Evolutionary conservation across 2,329 filamentous ascomycete species (phyloP).

Genomic region (Diaporthe amygdali): DNA sequence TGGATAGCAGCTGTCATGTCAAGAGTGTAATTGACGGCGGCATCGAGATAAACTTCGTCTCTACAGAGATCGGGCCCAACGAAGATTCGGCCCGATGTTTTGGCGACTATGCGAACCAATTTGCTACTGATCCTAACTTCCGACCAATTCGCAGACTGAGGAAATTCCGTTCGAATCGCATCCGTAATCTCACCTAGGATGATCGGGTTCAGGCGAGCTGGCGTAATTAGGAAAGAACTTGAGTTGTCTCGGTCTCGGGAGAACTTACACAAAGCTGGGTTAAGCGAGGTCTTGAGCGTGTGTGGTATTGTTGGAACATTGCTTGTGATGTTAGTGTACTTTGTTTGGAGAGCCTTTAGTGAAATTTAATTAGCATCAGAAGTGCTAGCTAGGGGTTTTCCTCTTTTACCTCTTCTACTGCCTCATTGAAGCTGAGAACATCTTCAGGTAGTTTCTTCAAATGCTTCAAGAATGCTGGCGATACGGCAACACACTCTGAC

Average conservation of each 20-base stretch:
- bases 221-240: not conserved
- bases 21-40: slow-evolving; percentile 53
- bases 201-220: slow-evolving; percentile 40
- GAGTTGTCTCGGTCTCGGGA: not conserved
- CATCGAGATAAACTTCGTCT: slow-evolving; percentile 48
- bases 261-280: not conserved
- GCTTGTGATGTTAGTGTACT: slow-evolving; percentile 13
- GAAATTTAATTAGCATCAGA: not conserved
- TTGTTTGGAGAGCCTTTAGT: slow-evolving; percentile 14
- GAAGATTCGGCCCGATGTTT: slow-evolving; percentile 51
- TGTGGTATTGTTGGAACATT: slow-evolving; percentile 7
- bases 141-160: slow-evolving; percentile 42
- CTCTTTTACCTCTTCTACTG: not conserved
- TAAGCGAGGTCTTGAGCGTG: slow-evolving; percentile 6
- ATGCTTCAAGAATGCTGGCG: not conserved
- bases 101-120: slow-evolving; percentile 50
- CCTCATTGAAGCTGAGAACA: not conserved
- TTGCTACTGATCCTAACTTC: slow-evolving; percentile 43
- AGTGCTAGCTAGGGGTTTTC: not conserved
- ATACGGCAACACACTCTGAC: not conserved
- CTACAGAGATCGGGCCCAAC: slow-evolving; percentile 52
- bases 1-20: slow-evolving; percentile 43
- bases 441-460: not conserved
- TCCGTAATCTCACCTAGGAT: slow-evolving; percentile 43
- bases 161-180: slow-evolving; percentile 39